Conservation (phyloP, 495 filamentous ascomycete species). For the Tuber indicum region DNA sequence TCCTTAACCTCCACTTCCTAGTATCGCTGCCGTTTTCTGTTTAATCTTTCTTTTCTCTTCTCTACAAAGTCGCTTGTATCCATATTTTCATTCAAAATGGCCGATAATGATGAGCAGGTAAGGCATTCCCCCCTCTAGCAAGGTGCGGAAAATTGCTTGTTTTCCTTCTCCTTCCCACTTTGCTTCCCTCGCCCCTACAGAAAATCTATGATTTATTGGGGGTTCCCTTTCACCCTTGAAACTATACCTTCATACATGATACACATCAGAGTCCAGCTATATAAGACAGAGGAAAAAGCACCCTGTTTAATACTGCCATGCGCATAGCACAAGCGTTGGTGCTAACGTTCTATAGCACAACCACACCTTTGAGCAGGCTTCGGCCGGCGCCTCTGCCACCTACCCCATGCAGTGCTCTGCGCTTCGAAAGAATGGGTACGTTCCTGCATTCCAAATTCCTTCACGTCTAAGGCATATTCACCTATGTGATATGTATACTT, state of each 20-base stretch:
- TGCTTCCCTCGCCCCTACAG: conserved; percentile 22
- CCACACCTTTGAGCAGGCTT: conserved; percentile 81
- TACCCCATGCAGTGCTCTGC: conserved; percentile 99
- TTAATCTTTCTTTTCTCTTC: conserved; percentile 32
- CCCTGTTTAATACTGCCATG: conserved; percentile 10
- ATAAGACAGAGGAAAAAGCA: conserved; percentile 8
- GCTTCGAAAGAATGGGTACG: conserved; percentile 92
- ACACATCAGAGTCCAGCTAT: conserved; percentile 1
- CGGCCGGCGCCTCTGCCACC: conserved; percentile 88
- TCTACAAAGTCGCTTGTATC: conserved; percentile 41
- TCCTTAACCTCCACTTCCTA: conserved; percentile 24
- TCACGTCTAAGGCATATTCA: conserved; percentile 10
- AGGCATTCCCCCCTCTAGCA: conserved; percentile 20
- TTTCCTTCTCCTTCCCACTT: conserved; percentile 14
- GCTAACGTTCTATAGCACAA: conserved; percentile 58
- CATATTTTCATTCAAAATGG: conserved; percentile 47
- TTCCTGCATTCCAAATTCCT: conserved; percentile 10
- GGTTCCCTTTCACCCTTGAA: conserved; percentile 12
- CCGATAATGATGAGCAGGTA: conserved; percentile 57
- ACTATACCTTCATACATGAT: conserved; percentile 3
- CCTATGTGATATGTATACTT: conserved; percentile 12
- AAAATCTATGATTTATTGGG: conserved; percentile 40
- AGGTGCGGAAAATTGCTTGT: neutral
- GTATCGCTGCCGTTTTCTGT: conserved; percentile 20
- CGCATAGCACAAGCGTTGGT: conserved; percentile 10